A percentile compares a stretch with the other conserved stretches of the same genome.
phyloP scores from a whole-genome alignment of 345 rosid genomes.

The Ricinus communis region DNA sequence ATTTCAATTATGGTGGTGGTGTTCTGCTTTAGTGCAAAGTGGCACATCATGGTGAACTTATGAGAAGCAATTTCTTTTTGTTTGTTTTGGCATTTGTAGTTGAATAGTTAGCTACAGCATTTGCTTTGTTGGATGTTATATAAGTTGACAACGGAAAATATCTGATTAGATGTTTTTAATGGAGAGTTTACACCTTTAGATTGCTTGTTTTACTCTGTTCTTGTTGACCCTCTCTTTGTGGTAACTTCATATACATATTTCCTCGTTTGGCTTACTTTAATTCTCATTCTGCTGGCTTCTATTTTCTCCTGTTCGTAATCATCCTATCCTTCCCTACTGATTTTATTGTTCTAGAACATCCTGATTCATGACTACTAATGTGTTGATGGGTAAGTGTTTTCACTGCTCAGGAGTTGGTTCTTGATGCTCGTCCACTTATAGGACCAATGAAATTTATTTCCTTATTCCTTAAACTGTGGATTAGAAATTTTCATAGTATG shows the following conservation, averaged over 20 bases:
- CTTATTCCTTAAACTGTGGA: not conserved
- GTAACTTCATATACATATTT: not conserved
- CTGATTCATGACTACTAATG: not conserved
- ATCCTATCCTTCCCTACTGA: no score
- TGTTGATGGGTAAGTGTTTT: not conserved
- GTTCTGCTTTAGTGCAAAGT: not conserved
- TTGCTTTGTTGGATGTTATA: not conserved
- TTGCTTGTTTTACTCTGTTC: slow-evolving; percentile 7
- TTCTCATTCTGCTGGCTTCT: not conserved
- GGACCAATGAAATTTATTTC: not conserved
- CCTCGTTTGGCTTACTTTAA: not conserved
- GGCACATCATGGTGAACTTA: no score
- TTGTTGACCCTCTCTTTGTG: not conserved
- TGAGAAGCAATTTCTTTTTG: not conserved
- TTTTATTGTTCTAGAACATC: not conserved
- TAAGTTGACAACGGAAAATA: not conserved
- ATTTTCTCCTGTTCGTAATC: not conserved
- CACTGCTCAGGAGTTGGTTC: not conserved
- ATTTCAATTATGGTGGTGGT: not conserved
- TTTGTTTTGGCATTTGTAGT: not conserved
- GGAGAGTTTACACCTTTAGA: not conserved
- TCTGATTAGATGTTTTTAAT: not conserved
- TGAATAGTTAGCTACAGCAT: not conserved
- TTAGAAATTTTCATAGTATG: not conserved
- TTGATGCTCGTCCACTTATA: not conserved